A percentile compares a stretch with the other conserved stretches of the same genome.
These are phyloP conservation scores for Pichia cactophila DNA, from an alignment of 1,139 yeast species.

Conservation along the genomic window DNA sequence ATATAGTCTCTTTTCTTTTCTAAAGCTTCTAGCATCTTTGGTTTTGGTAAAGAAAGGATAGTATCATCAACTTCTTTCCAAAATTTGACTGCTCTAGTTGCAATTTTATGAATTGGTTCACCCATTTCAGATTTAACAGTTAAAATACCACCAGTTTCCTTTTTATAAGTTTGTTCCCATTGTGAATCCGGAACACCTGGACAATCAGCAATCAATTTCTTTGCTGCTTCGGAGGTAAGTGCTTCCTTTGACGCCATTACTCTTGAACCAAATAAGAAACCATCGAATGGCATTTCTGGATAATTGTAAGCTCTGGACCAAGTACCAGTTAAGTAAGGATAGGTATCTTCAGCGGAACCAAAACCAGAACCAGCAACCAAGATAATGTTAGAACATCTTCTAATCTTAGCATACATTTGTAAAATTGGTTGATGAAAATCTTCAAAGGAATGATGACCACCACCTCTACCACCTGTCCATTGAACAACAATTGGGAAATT, in stretches of 20 bases:
- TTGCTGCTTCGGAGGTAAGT: constrained; percentile 87
- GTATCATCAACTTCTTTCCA: constrained; percentile 98
- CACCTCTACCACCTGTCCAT: constrained; percentile 99
- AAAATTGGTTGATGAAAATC: constrained; percentile 97
- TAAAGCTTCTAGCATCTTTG: constrained; percentile 76
- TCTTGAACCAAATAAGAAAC: constrained; percentile 91
- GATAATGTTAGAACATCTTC: constrained; percentile 84
- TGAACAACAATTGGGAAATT: constrained; percentile 91
- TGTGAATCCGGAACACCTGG: constrained; percentile 79
- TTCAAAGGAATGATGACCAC: constrained; percentile 99
- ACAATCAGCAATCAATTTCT: constrained; percentile 83
- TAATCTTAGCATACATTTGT: constrained; percentile 91
- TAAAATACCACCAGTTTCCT: constrained; percentile 93
- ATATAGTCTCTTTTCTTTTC: constrained; percentile 80
- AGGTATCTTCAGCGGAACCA: constrained; percentile 94
- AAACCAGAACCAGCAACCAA: constrained; percentile 97
- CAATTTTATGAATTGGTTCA: constrained; percentile 97
- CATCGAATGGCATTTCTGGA: constrained; percentile 99
- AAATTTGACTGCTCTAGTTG: constrained; percentile 93
- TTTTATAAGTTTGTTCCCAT: constrained; percentile 94
- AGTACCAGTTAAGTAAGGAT: constrained; percentile 93
- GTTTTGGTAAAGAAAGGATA: constrained; percentile 83
- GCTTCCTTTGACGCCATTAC: constrained; percentile 98
- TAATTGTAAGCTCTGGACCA: constrained; percentile 83
- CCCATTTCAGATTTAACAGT: constrained; percentile 99